Evolutionary conservation across 805 yeast species (phyloP).

Genomic region (Metschnikowia shivogae): DNA sequence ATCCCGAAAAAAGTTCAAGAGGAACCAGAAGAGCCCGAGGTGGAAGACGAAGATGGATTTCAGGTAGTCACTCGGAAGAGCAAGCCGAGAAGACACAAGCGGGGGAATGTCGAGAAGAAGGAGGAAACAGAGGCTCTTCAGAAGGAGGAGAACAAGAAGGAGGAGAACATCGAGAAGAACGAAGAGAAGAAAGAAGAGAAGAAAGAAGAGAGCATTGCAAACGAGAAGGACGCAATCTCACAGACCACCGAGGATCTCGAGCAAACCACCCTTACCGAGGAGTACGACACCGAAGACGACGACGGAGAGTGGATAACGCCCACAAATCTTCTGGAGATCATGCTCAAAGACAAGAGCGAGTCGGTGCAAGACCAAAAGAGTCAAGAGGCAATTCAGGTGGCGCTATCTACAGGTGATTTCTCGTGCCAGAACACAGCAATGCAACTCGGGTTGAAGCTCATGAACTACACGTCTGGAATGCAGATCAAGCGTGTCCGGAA

Average conservation of each 20-base stretch:
- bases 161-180: not conserved
- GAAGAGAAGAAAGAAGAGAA: not conserved
- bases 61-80: conserved; percentile 1
- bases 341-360: conserved; percentile 64
- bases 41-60: conserved; percentile 1
- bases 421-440: conserved; percentile 94
- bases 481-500: conserved; percentile 81
- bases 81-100: conserved; percentile 11
- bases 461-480: conserved; percentile 80
- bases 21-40: conserved; percentile 10
- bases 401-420: conserved; percentile 92
- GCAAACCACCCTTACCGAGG: conserved; percentile 33
- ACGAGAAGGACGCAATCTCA: not conserved
- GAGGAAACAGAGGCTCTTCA: not conserved
- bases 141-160: not conserved
- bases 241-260: not conserved
- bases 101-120: not conserved
- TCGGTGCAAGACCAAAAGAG: conserved; percentile 38
- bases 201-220: not conserved
- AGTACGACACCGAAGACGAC: conserved; percentile 72
- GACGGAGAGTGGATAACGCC: conserved; percentile 91
- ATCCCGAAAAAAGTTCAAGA: not conserved
- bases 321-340: conserved; percentile 69
- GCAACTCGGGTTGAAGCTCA: conserved; percentile 82
- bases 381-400: conserved; percentile 55